A percentile compares a stretch with the other conserved stretches of the same genome.
These are phyloP conservation scores for Citrus unshiu DNA, from an alignment of 345 rosid genomes.

Conservation along the genomic window DNA sequence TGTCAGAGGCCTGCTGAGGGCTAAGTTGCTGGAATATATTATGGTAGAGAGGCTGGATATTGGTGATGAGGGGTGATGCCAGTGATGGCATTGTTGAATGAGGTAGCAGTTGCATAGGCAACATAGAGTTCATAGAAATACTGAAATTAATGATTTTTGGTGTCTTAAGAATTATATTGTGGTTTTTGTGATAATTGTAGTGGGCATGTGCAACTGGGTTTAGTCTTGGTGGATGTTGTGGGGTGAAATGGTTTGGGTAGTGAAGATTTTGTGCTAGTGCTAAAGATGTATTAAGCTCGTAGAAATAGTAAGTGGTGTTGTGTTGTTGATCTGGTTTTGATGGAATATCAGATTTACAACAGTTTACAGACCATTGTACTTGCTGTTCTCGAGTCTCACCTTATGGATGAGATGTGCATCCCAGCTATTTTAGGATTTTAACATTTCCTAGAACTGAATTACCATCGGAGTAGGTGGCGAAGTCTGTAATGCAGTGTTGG, in stretches of 20 bases:
- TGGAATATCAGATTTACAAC: not conserved
- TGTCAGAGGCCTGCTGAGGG: not conserved
- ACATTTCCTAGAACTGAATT: not conserved
- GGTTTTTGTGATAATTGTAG: not conserved
- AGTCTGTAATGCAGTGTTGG: not conserved
- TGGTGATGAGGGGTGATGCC: not conserved
- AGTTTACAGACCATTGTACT: not conserved
- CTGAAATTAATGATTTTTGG: not conserved
- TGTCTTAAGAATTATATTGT: not conserved
- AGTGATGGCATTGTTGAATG: not conserved
- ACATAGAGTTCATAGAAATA: not conserved
- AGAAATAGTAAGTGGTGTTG: not conserved
- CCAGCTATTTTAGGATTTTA: not conserved
- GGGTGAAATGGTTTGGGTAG: not conserved
- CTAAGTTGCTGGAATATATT: not conserved
- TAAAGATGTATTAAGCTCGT: not conserved
- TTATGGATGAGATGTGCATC: not conserved
- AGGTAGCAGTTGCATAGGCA: not conserved
- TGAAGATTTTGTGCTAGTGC: too few species aligned
- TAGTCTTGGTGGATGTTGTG: not conserved
- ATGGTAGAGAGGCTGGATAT: not conserved
- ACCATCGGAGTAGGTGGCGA: not conserved
- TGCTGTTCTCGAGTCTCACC: not conserved
- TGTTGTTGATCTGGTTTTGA: not conserved
- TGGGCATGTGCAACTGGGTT: not conserved